Evolutionary conservation across 352 stramenopile genomes (phyloP).

Genomic region (Pythium aquatile): DNA sequence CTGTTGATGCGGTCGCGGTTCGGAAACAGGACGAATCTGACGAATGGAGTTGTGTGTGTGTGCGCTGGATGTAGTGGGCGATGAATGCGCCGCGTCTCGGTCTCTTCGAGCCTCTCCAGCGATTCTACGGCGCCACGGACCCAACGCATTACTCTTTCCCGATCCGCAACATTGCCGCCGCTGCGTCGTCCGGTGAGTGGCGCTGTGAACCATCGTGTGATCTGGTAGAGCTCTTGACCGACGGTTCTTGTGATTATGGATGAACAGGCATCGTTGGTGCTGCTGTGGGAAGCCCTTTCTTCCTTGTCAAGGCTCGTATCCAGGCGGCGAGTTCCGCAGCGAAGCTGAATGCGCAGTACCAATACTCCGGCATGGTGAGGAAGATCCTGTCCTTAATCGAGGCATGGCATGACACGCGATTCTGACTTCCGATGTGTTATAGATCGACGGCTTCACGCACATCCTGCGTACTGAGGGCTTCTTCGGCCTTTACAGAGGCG

Average conservation of each 20-base stretch:
- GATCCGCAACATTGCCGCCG: constrained; percentile 72
- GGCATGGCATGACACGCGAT: background rate
- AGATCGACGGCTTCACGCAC: constrained; percentile 81
- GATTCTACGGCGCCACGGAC: constrained; percentile 78
- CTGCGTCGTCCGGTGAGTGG: constrained; percentile 56
- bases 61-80: constrained; percentile 35
- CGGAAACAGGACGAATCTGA: constrained; percentile 1
- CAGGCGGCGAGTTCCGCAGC: constrained; percentile 72
- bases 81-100: constrained; percentile 82
- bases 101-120: constrained; percentile 78
- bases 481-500: constrained; percentile 67
- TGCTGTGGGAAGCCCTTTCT: constrained; percentile 80
- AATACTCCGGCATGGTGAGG: constrained; percentile 77
- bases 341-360: constrained; percentile 82
- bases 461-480: constrained; percentile 74
- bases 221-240: background rate
- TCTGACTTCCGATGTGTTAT: constrained; percentile 5
- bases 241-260: constrained; percentile 4
- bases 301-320: constrained; percentile 83
- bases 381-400: background rate
- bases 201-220: background rate
- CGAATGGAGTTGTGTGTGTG: background rate
- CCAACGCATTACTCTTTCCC: constrained; percentile 70
- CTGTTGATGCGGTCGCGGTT: background rate
- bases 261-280: constrained; percentile 63